Evolutionary conservation across 371 early-diverging fungal species (phyloP), one percentile per base, ranked within the genome.

Genomic region (Mortierella sp.): DNA sequence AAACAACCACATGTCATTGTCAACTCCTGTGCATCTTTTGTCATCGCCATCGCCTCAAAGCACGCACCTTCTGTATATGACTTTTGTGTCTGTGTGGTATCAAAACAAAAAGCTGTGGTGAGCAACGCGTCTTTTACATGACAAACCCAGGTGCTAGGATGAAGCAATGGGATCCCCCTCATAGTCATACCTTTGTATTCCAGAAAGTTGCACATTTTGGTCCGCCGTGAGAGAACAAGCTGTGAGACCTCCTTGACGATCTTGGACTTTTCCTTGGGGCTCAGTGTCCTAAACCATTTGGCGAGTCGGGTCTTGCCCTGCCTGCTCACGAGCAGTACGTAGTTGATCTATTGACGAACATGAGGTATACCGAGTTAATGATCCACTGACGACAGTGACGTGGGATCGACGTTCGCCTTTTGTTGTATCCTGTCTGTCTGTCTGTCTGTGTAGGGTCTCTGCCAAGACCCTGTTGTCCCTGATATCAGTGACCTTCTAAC

Each of bases 171-270:
- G 34, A 7, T 10, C 4, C 10, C 34, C 10, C 10, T 34, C 7
- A 43, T 61, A 1, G 12, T 21, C 21, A 28, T 79, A 93, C 94
- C 95, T 86, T 95, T 95, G 79, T 95, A 96, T 82, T 98, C 98
- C 58, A 98, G 80, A 67, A 98, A 96, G 71, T 98, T 98, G 82
- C 98, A 98, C 94, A 96, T 95, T 80, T 96, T 96, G 14, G 96
- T 87, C 74, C 92, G 84, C 72, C 99, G 82, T 47, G 94, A 84
- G 14, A 98, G 85, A 1, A 98, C 97, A 21, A 94, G 86, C 55
- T 93, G 92, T 41, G 93, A 92, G 31, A 96, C 95, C 60, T 98
- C 97, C 79, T 96, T 97, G 50, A 96, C 90, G 66, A 94, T 95
- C 80, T 97, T 97, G 47, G 88, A 78, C 80, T 96, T 98, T 72